These are phyloP conservation scores for Gymnopilus junonius DNA, from an alignment of 768 basidiomycete species.

Conservation along the genomic window DNA sequence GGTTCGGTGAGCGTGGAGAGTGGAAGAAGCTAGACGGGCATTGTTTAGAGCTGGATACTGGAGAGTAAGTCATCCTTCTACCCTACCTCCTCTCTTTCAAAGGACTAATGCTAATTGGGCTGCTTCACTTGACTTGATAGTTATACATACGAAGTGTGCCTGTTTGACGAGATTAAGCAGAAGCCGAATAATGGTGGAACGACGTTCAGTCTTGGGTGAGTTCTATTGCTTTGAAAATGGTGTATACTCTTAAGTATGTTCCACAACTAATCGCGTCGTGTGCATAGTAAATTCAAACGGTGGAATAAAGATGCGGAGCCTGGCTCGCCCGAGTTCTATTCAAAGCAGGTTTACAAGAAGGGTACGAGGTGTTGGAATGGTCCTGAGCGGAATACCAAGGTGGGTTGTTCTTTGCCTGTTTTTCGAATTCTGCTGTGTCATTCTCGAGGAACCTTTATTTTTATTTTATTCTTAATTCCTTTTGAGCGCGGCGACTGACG, in stretches of 20 bases:
- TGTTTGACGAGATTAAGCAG: constrained; percentile 88
- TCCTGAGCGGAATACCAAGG: constrained; percentile 83
- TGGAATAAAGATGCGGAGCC: constrained; percentile 74
- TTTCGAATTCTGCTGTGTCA: background rate
- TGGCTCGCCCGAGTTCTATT: constrained; percentile 77
- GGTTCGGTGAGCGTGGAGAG: constrained; percentile 83
- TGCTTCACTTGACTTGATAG: constrained; percentile 52
- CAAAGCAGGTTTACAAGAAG: constrained; percentile 78
- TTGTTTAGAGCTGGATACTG: constrained; percentile 81
- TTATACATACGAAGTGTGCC: constrained; percentile 93
- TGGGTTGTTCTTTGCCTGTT: too few species aligned
- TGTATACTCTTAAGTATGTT: too few species aligned
- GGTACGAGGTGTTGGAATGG: constrained; percentile 98
- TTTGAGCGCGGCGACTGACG: background rate
- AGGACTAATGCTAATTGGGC: background rate
- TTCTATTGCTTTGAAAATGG: too few species aligned
- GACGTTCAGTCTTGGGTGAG: constrained; percentile 83
- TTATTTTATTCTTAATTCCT: background rate
- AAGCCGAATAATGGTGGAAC: constrained; percentile 82
- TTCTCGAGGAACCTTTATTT: constrained; percentile 21
- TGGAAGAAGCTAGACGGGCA: constrained; percentile 93
- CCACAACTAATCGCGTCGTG: too few species aligned
- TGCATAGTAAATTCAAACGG: constrained; percentile 68
- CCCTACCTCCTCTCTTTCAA: background rate
- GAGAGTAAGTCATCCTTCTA: constrained; percentile 71